Conservation (phyloP, 2,329 filamentous ascomycete genomes). For the Aspergillus aculeatinus region DNA sequence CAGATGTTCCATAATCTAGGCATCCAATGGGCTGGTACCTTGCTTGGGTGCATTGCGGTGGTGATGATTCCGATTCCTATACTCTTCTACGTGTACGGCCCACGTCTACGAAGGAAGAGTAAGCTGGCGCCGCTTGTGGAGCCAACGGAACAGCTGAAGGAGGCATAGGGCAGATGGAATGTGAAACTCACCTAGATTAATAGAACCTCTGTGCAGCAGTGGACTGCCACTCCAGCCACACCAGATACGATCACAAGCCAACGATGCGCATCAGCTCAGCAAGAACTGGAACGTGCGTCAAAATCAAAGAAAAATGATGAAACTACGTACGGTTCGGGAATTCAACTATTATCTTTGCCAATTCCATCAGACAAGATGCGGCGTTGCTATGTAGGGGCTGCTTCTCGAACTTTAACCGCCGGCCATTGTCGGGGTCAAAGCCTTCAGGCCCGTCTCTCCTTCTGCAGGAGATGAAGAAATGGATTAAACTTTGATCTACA, state of each 20-base stretch:
- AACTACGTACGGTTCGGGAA: no score
- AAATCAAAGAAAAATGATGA: not conserved
- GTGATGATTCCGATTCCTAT: slow-evolving; percentile 26
- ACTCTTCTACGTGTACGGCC: slow-evolving; percentile 19
- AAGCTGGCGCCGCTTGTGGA: slow-evolving; percentile 15
- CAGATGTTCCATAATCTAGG: slow-evolving; percentile 26
- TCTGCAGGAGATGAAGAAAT: no score
- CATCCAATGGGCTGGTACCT: slow-evolving; percentile 22
- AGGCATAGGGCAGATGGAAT: not conserved
- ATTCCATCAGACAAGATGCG: no score
- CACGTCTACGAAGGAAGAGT: slow-evolving; percentile 17
- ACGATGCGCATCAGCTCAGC: not conserved
- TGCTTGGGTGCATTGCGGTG: slow-evolving; percentile 22
- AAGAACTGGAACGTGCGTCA: not conserved
- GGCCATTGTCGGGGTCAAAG: no score
- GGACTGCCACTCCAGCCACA: not conserved
- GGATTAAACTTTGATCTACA: no score
- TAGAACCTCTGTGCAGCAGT: not conserved
- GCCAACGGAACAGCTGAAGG: not conserved
- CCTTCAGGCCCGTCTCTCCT: no score
- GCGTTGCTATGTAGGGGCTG: no score
- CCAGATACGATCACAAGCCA: not conserved
- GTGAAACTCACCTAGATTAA: not conserved
- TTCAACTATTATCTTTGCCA: no score
- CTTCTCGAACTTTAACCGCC: no score